Evolutionary conservation across 768 basidiomycete genomes (phyloP), one percentile per base, ranked within the genome.

Genomic region (Mycena metata): DNA sequence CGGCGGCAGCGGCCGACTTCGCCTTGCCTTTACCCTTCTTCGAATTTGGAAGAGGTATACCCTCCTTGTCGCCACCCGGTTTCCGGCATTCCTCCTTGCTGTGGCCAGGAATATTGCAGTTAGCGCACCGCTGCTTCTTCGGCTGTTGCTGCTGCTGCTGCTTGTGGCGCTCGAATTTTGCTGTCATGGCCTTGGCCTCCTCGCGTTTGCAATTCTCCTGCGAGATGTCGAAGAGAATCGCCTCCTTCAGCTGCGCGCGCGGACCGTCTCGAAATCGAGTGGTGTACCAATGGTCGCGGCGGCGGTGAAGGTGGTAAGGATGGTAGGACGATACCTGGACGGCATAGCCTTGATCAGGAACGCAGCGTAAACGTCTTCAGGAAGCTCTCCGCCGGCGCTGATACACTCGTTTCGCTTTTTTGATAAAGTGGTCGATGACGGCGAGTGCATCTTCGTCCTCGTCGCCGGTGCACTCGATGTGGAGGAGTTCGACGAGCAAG

Each of bases 101-200:
- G 55, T 56, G 55, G n/a, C 55, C 55, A 30, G 30, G 30, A 30
- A 30, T 30, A 30, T 30, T n/a, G 54, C 63, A 57, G 55, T 64
- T 64, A 5, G 30, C 24, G 54, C 63, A 64, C n/a, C 33, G 24
- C 63, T 51, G 8, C 50, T 49, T 57, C 30, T 51, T 51, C 54
- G 36, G 16, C 46, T 50, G 42, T 12, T 45, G 42, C 19, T 39
- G 42, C 52, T 56, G 51, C 42, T 64, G 51, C 63, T 54, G 43
- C 43, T 55, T 54, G 39, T 64, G 52, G 39, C 52, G 55, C 54
- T 57, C 55, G 42, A 64, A 64, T 39, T 57, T 42, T 5, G 61
- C 61, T 45, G 50, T 50, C 61, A 63, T 63, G 33, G 61, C 61
- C 61, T 54, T 63, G 11, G 61, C 61, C 51, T 63, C 61, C 39